These are phyloP conservation scores for Boletellus sp. DNA, from an alignment of 768 basidiomycete genomes.

Conservation along the genomic window DNA sequence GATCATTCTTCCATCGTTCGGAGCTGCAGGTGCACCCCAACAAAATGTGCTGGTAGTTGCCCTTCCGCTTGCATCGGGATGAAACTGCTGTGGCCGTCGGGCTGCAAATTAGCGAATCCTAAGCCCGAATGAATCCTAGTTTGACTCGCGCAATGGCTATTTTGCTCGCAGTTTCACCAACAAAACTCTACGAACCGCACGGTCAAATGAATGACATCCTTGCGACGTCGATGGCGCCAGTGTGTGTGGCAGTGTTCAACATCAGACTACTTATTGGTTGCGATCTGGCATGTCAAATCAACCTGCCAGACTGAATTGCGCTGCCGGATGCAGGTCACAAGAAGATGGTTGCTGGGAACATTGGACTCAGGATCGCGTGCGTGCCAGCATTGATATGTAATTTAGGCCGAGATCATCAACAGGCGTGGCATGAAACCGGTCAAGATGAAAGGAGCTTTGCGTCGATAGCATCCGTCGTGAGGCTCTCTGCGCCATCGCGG, in stretches of 20 bases:
- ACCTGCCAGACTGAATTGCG: background rate
- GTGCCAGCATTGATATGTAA: background rate
- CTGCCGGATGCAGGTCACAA: no score
- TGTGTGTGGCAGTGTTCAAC: constrained; percentile 32
- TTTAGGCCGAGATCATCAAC: background rate
- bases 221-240: no score
- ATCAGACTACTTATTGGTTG: constrained; percentile 18
- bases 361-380: background rate
- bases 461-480: constrained; percentile 73
- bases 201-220: background rate
- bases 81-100: background rate
- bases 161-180: background rate
- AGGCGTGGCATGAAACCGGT: background rate
- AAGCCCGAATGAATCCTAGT: no score
- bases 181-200: background rate
- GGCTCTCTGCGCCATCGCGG: constrained; percentile 73
- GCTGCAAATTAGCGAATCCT: no score
- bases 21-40: background rate
- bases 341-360: constrained; percentile 3
- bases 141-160: no score
- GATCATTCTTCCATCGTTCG: background rate
- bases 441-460: constrained; percentile 42
- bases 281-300: no score
- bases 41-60: background rate
- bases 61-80: no score